Evolutionary conservation across 2,329 filamentous ascomycete species (phyloP).

Genomic region (Dothistroma pini): DNA sequence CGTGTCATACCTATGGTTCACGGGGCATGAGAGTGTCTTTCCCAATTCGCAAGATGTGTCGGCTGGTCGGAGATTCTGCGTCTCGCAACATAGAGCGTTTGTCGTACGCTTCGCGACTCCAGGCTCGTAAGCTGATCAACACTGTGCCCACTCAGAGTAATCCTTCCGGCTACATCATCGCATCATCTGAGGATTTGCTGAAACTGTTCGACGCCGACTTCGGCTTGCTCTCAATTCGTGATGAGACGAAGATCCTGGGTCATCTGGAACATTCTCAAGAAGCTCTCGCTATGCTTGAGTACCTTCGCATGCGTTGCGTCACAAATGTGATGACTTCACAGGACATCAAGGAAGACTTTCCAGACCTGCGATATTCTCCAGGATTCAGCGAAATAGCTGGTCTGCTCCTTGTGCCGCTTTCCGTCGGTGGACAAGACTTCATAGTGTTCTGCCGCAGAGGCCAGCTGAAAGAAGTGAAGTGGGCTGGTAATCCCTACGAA

Average conservation of each 20-base stretch:
- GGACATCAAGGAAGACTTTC: slow-evolving; percentile 72
- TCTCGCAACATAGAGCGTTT: slow-evolving; percentile 84
- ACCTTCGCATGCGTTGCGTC: slow-evolving; percentile 70
- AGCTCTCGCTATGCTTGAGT: slow-evolving; percentile 78
- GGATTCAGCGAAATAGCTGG: slow-evolving; percentile 77
- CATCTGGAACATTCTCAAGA: slow-evolving; percentile 73
- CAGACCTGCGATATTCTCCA: slow-evolving; percentile 72
- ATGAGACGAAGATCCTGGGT: slow-evolving; percentile 85
- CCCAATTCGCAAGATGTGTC: slow-evolving; percentile 87
- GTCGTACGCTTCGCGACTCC: slow-evolving; percentile 78
- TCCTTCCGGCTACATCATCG: slow-evolving; percentile 84
- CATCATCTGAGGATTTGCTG: slow-evolving; percentile 79
- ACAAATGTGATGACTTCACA: slow-evolving; percentile 74
- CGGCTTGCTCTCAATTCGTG: slow-evolving; percentile 75
- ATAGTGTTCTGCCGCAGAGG: slow-evolving; percentile 86
- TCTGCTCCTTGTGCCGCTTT: slow-evolving; percentile 76
- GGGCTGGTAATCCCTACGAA: slow-evolving; percentile 83
- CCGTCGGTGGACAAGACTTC: slow-evolving; percentile 72
- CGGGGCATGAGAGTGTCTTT: slow-evolving; percentile 88
- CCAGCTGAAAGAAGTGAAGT: slow-evolving; percentile 72
- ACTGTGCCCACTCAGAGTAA: slow-evolving; percentile 76
- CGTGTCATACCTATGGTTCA: slow-evolving; percentile 75
- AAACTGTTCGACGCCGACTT: slow-evolving; percentile 85
- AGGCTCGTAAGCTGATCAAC: slow-evolving; percentile 84
- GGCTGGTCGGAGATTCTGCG: slow-evolving; percentile 78